These are phyloP conservation scores for Gomphus sp. DNA, from an alignment of 1,284 basidiomycete genomes.

Conservation along the genomic window DNA sequence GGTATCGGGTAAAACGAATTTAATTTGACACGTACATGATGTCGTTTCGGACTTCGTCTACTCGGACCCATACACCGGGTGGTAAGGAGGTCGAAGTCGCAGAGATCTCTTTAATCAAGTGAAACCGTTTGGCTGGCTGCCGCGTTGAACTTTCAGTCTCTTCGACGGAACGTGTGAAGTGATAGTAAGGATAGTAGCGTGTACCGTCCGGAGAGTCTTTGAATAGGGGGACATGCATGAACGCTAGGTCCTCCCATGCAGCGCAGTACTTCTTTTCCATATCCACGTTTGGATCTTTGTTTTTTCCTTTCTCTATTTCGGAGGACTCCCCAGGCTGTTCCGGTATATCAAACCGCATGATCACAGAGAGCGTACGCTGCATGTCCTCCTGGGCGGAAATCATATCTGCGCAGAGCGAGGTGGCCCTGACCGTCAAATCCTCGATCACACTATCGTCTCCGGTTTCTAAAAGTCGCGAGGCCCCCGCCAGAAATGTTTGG, in stretches of 20 bases:
- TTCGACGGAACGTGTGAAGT: constrained; percentile 26
- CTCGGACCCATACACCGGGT: constrained; percentile 43
- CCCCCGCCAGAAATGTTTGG: constrained; percentile 40
- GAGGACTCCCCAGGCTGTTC: neutral
- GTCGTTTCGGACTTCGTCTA: constrained; percentile 48
- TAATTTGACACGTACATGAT: constrained; percentile 28
- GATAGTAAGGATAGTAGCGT: constrained; percentile 17
- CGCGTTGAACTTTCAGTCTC: constrained; percentile 31
- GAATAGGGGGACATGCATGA: constrained; percentile 30
- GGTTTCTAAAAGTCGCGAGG: constrained; percentile 27
- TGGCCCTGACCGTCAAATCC: constrained; percentile 36
- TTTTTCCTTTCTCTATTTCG: constrained; percentile 23
- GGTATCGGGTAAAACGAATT: no score
- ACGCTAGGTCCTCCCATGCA: constrained; percentile 38
- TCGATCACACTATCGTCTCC: constrained; percentile 26
- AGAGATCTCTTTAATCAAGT: constrained; percentile 44
- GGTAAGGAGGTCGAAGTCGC: constrained; percentile 45
- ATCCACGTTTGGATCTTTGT: constrained; percentile 24
- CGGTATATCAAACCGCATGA: constrained; percentile 21
- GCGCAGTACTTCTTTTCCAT: constrained; percentile 31
- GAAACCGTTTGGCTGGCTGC: constrained; percentile 38
- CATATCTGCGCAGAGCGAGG: constrained; percentile 42
- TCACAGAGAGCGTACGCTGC: constrained; percentile 33
- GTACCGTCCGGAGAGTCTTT: constrained; percentile 12
- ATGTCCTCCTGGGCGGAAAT: constrained; percentile 39